Evolutionary conservation across 805 yeast genomes (phyloP).

Genomic region (Blastobotrys americana): DNA sequence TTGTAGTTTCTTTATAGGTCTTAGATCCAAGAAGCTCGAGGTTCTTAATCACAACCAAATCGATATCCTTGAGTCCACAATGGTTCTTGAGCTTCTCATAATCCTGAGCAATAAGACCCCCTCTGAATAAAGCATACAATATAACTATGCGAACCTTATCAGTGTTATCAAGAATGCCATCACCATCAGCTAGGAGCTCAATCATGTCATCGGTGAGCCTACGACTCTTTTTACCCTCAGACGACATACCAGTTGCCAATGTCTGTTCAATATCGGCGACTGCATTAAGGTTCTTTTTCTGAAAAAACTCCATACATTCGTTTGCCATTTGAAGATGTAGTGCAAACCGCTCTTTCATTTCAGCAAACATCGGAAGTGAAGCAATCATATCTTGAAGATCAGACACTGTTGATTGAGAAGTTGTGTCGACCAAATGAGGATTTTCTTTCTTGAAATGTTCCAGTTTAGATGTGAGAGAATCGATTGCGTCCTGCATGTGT

Average conservation of each 20-base stretch:
- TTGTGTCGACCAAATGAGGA: conserved; percentile 65
- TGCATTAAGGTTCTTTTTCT: conserved; percentile 53
- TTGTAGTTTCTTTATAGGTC: conserved; percentile 37
- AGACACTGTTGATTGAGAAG: conserved; percentile 54
- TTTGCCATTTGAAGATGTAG: conserved; percentile 39
- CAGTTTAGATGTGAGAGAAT: conserved; percentile 49
- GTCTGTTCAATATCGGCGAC: conserved; percentile 83
- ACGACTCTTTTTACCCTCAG: conserved; percentile 54
- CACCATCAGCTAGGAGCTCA: conserved; percentile 38
- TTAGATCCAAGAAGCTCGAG: conserved; percentile 53
- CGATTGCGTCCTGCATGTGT: conserved; percentile 70
- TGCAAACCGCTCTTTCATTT: conserved; percentile 30
- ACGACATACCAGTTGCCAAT: conserved; percentile 61
- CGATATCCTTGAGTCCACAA: conserved; percentile 35
- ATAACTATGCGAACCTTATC: conserved; percentile 73
- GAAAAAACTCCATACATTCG: conserved; percentile 55
- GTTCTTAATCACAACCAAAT: conserved; percentile 49
- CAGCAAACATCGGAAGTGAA: conserved; percentile 31
- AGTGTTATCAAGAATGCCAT: conserved; percentile 42
- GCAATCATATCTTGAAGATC: conserved; percentile 68
- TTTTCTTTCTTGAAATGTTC: conserved; percentile 62
- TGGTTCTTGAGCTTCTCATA: conserved; percentile 61
- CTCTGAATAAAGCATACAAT: conserved; percentile 70
- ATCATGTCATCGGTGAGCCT: conserved; percentile 58
- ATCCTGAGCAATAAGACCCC: conserved; percentile 69